phyloP scores from a whole-genome alignment of 768 basidiomycete species.

The Suillus americanus region DNA sequence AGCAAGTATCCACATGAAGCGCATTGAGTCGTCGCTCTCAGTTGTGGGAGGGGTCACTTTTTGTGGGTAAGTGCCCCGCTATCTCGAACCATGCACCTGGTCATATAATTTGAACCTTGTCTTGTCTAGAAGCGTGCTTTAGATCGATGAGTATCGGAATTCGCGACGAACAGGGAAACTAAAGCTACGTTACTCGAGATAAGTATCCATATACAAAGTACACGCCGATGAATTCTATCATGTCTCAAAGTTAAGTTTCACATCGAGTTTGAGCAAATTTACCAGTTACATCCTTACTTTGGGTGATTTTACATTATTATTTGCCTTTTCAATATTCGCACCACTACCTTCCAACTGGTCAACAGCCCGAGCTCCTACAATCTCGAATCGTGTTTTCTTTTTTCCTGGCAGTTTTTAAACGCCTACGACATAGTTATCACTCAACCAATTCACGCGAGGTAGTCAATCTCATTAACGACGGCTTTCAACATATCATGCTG shows the following conservation, averaged over 20 bases:
- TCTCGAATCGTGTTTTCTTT: too few species aligned
- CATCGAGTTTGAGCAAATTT: not conserved
- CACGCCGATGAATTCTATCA: not conserved
- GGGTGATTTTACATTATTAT: not conserved
- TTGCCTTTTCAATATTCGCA: not conserved
- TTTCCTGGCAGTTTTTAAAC: too few species aligned
- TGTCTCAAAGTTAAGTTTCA: not conserved
- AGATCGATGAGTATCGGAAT: not conserved
- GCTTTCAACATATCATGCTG: constrained; percentile 8
- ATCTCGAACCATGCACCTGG: not conserved
- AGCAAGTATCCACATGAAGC: not conserved
- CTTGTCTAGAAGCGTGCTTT: not conserved
- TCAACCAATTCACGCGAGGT: too few species aligned
- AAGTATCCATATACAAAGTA: not conserved
- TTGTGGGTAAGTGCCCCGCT: not conserved
- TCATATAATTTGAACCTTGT: not conserved
- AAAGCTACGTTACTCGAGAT: not conserved
- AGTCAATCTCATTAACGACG: not conserved
- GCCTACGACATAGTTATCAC: not conserved
- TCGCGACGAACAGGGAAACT: not conserved
- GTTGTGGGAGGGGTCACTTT: not conserved
- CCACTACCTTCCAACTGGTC: not conserved
- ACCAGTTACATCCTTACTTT: not conserved
- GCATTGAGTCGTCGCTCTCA: not conserved
- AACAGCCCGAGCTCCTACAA: not conserved